phyloP scores from a whole-genome alignment of 2,329 filamentous ascomycete genomes.

The Aureobasidium namibiae region DNA sequence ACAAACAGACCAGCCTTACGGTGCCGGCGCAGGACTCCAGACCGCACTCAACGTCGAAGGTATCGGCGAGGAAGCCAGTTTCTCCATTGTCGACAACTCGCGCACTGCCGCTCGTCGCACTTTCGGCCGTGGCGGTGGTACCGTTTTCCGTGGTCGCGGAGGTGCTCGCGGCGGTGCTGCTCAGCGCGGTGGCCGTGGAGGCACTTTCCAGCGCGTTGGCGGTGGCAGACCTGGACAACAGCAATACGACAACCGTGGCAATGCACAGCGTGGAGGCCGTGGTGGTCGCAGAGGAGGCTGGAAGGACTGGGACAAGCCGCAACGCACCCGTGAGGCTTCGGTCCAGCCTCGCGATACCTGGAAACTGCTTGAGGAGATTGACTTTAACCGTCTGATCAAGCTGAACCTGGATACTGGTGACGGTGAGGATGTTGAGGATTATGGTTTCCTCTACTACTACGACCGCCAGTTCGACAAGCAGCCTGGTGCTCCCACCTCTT shows the following conservation, averaged over 20 bases:
- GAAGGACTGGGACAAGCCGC: constrained; percentile 98
- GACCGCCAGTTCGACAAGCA: constrained; percentile 92
- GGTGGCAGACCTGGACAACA: constrained; percentile 59
- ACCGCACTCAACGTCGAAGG: constrained; percentile 78
- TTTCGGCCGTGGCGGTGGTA: constrained; percentile 77
- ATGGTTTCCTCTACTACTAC: constrained; percentile 98
- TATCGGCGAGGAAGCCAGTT: constrained; percentile 91
- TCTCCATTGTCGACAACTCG: constrained; percentile 95
- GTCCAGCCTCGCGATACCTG: constrained; percentile 95
- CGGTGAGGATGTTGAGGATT: constrained; percentile 89
- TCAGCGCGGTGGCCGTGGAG: constrained; percentile 59
- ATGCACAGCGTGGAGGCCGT: constrained; percentile 58
- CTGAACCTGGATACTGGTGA: constrained; percentile 92
- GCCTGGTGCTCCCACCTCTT: constrained; percentile 71
- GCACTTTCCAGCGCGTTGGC: constrained; percentile 64
- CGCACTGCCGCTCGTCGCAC: constrained; percentile 75
- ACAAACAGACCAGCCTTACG: constrained; percentile 75
- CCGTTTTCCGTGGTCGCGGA: constrained; percentile 72
- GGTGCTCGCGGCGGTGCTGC: constrained; percentile 59
- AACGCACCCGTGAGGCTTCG: constrained; percentile 89
- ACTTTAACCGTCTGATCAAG: constrained; percentile 91
- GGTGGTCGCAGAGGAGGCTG: constrained; percentile 88
- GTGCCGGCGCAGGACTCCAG: constrained; percentile 69
- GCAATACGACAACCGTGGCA: constrained; percentile 64
- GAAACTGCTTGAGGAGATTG: constrained; percentile 94